Base-by-base conservation (phyloP, 2,329 filamentous ascomycete species). In the Dactylonectria macrodidyma region DNA sequence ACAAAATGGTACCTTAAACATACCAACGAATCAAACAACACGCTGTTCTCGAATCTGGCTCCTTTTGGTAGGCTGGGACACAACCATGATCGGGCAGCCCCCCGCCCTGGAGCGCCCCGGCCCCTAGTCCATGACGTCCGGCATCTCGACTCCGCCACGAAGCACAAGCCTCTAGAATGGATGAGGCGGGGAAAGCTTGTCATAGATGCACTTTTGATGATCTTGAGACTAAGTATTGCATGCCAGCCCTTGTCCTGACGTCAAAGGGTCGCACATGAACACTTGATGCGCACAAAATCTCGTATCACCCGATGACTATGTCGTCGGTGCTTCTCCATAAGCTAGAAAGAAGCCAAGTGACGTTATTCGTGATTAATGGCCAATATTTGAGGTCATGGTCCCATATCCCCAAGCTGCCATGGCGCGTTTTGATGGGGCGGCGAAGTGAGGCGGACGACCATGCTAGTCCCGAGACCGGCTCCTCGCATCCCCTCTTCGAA, bases 161-260 rank as follows among this genome's bases (percentile, higher is more conserved):
- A 24, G 51, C 34, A n/a, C 52, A 50, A 41, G 47, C 33, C 24
- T 22, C 22, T 22, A 12, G 7, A 3, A n/a, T 19, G 14, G 51
- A 38, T 24, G 44, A 58, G 46, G n/a, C 46, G 19, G 11, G 7
- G 24, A 46, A 58, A 44, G 63, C 22, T 47, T 59, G 48, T 71
- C 66, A 67, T 57, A 5, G n/a, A 46, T 33, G 36, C 26, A 52
- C 50, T 54, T 10, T n/a, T 44, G 26, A 30, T 44, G 10, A 30
- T 46, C 54, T 60, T 26, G 60, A 59, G 5, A 67, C 68, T 60
- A 47, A 38, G 66, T 54, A 57, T 68, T 52, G 68, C 62, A 10
- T 60, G 50, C 24, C 51, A 46, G 57, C 59, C 70, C 46, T 51
- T 55, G 54, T 62, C 58, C 44, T 38, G 24, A 41, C 50, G 30